Conservation (phyloP, 2,329 filamentous ascomycete genomes). For the Aspergillus fischeri region DNA sequence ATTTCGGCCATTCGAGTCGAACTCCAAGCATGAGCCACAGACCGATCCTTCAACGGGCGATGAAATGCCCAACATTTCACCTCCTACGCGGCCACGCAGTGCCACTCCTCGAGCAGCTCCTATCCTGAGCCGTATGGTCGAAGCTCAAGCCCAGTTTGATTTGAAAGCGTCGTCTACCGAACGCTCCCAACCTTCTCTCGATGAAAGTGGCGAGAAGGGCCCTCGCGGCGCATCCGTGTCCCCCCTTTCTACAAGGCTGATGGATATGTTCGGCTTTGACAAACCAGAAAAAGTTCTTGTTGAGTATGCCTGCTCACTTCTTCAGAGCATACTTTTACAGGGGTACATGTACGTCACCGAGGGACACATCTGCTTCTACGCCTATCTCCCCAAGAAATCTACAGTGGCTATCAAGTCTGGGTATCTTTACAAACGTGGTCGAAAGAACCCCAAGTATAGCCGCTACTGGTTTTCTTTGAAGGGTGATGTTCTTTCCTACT, state of each 20-base stretch:
- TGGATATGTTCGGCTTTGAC: conserved; percentile 82
- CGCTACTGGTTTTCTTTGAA: conserved; percentile 93
- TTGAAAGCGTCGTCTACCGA: conserved; percentile 17
- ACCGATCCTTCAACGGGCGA: conserved; percentile 14
- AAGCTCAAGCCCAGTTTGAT: conserved; percentile 62
- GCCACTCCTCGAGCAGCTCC: conserved; percentile 56
- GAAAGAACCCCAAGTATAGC: conserved; percentile 79
- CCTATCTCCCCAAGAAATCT: conserved; percentile 90
- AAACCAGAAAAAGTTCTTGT: conserved; percentile 75
- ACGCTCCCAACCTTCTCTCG: conserved; percentile 15
- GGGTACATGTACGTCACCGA: conserved; percentile 95
- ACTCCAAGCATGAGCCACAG: conserved; percentile 24
- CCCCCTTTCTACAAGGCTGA: conserved; percentile 65
- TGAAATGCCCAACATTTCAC: conserved; percentile 14
- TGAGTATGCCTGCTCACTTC: conserved; percentile 91
- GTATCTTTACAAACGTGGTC: conserved; percentile 81
- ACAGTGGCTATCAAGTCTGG: conserved; percentile 78
- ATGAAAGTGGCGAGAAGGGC: conserved; percentile 49
- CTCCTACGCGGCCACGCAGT: conserved; percentile 26
- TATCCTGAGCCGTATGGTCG: conserved; percentile 73
- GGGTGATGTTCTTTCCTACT: conserved; percentile 89
- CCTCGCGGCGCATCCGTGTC: conserved; percentile 44
- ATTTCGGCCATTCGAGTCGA: conserved; percentile 59
- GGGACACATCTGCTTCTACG: conserved; percentile 93
- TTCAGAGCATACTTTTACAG: conserved; percentile 87